Evolutionary conservation across 495 filamentous ascomycete species (phyloP).

Genomic region (Penicillium malachiteum): DNA sequence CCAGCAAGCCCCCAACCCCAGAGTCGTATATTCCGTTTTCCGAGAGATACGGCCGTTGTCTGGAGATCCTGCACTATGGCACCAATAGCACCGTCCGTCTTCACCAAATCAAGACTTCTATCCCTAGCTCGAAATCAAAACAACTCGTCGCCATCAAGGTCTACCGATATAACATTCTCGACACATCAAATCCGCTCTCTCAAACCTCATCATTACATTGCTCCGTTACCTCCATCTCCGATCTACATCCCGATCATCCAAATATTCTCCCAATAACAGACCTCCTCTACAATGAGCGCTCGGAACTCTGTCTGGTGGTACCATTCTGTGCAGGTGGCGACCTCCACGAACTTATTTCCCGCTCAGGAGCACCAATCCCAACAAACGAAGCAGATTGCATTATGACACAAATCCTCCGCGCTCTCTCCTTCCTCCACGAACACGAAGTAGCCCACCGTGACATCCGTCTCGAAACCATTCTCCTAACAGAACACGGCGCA

Average conservation of each 20-base stretch:
- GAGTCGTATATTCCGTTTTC: slow-evolving; percentile 13
- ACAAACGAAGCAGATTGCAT: slow-evolving; percentile 87
- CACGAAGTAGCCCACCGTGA: slow-evolving; percentile 93
- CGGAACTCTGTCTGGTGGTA: slow-evolving; percentile 96
- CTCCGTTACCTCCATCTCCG: slow-evolving; percentile 82
- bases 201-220: slow-evolving; percentile 69
- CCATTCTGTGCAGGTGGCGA: slow-evolving; percentile 94
- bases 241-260: slow-evolving; percentile 67
- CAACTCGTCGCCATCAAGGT: slow-evolving; percentile 93
- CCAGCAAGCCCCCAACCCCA: background rate
- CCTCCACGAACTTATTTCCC: slow-evolving; percentile 81
- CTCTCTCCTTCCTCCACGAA: slow-evolving; percentile 93
- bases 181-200: slow-evolving; percentile 78
- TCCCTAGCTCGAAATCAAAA: slow-evolving; percentile 3
- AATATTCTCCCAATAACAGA: slow-evolving; percentile 95
- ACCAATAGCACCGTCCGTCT: slow-evolving; percentile 29
- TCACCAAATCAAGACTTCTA: slow-evolving; percentile 16
- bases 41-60: slow-evolving; percentile 29
- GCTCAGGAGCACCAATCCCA: slow-evolving; percentile 61
- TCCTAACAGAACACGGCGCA: slow-evolving; percentile 82
- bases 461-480: slow-evolving; percentile 90
- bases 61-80: slow-evolving; percentile 34
- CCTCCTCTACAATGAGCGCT: slow-evolving; percentile 83
- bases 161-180: slow-evolving; percentile 82
- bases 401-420: slow-evolving; percentile 95